phyloP scores from a whole-genome alignment of 2,329 filamentous ascomycete species.

The Cladosporium colombiae region DNA sequence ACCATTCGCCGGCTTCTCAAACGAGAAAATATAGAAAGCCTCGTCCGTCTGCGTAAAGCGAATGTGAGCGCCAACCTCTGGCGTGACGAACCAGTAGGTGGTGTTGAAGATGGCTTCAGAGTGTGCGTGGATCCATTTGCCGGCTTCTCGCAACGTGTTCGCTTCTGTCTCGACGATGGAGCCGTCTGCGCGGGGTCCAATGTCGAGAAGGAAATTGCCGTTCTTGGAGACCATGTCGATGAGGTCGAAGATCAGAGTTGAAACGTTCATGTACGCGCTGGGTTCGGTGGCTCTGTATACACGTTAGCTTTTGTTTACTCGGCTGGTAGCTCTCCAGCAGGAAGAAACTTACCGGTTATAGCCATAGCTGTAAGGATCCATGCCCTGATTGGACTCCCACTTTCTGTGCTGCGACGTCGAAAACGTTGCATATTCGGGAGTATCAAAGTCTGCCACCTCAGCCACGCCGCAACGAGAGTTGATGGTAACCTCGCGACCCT shows the following conservation, averaged over 20 bases:
- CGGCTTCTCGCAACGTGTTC: slow-evolving; percentile 53
- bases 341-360: slow-evolving; percentile 47
- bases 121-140: slow-evolving; percentile 56
- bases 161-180: slow-evolving; percentile 52
- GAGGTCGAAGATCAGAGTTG: slow-evolving; percentile 30
- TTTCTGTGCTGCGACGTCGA: slow-evolving; percentile 54
- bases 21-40: slow-evolving; percentile 55
- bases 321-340: background rate
- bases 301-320: background rate
- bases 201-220: slow-evolving; percentile 35
- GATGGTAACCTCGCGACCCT: slow-evolving; percentile 54
- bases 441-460: slow-evolving; percentile 57
- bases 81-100: slow-evolving; percentile 54
- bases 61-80: slow-evolving; percentile 47
- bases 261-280: slow-evolving; percentile 27
- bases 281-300: background rate
- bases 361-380: slow-evolving; percentile 62
- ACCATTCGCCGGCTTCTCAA: slow-evolving; percentile 46
- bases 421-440: slow-evolving; percentile 59
- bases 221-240: slow-evolving; percentile 43
- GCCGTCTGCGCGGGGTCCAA: slow-evolving; percentile 29
- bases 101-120: slow-evolving; percentile 60
- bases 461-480: slow-evolving; percentile 60
- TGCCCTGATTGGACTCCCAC: slow-evolving; percentile 61
- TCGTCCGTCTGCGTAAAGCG: slow-evolving; percentile 55